These are phyloP conservation scores for Boletellus sp. DNA, from an alignment of 768 basidiomycete genomes.

Conservation along the genomic window DNA sequence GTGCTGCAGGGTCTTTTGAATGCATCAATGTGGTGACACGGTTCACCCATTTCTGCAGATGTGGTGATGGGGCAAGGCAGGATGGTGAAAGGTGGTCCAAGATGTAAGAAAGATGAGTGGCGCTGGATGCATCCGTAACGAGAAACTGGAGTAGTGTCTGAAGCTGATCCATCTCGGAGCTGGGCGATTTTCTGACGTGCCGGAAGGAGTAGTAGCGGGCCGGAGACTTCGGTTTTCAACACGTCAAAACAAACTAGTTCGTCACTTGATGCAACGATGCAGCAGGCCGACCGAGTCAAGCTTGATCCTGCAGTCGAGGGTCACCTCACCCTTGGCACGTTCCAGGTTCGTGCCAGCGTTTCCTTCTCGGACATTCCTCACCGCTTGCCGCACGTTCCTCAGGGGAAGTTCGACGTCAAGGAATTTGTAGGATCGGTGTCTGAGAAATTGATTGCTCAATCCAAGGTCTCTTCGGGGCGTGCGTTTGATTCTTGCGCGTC, in stretches of 20 bases:
- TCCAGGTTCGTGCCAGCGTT: slow-evolving; percentile 42
- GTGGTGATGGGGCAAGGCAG: slow-evolving; percentile 56
- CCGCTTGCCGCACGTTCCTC: slow-evolving; percentile 25
- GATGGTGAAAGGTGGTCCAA: slow-evolving; percentile 52
- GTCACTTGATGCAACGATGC: slow-evolving; percentile 17
- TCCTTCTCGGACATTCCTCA: slow-evolving; percentile 5
- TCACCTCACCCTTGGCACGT: slow-evolving; percentile 50
- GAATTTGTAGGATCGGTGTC: slow-evolving; percentile 84
- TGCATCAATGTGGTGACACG: slow-evolving; percentile 71
- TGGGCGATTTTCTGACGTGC: too few species aligned
- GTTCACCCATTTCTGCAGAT: slow-evolving; percentile 72
- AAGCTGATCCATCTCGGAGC: slow-evolving; percentile 51
- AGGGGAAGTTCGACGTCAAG: slow-evolving; percentile 91
- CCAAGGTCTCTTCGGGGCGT: slow-evolving; percentile 82
- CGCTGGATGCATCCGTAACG: slow-evolving; percentile 61
- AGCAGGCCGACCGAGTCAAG: slow-evolving; percentile 22
- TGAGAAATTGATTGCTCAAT: slow-evolving; percentile 83
- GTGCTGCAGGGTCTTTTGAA: slow-evolving; percentile 70
- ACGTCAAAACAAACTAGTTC: slow-evolving; percentile 26
- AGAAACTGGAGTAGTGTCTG: slow-evolving; percentile 66
- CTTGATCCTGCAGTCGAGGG: slow-evolving; percentile 54
- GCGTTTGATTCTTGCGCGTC: slow-evolving; percentile 34
- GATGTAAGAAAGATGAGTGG: slow-evolving; percentile 56
- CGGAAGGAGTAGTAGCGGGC: too few species aligned
- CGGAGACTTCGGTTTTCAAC: slow-evolving; percentile 28